Evolutionary conservation across 192 early-diverging fungal species (phyloP).

Genomic region (Rhizophagus clarus): DNA sequence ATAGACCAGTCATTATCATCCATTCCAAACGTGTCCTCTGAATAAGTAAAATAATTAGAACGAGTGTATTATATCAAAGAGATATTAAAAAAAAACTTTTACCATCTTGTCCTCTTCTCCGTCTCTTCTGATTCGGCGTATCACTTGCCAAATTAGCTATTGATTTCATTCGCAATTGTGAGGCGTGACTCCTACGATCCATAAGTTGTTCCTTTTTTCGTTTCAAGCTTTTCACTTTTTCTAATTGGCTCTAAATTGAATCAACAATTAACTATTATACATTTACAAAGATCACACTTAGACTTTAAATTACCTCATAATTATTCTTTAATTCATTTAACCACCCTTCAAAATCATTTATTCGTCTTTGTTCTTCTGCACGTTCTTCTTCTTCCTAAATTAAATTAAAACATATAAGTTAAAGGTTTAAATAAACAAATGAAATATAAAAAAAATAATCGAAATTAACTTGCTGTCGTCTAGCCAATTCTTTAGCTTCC

Average conservation of each 20-base stretch:
- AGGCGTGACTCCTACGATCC: constrained; percentile 85
- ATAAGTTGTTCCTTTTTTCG: constrained; percentile 75
- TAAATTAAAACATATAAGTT: not conserved
- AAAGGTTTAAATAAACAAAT: not conserved
- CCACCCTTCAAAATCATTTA: constrained; percentile 72
- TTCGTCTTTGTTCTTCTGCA: constrained; percentile 72
- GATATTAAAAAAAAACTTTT: not conserved
- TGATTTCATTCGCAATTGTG: constrained; percentile 81
- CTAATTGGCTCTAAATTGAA: constrained; percentile 49
- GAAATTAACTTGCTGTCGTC: constrained; percentile 49
- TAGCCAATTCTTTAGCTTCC: constrained; percentile 68
- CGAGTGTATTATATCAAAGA: not conserved
- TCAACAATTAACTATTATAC: not conserved
- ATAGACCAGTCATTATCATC: constrained; percentile 93
- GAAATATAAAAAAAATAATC: not conserved
- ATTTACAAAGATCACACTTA: not conserved
- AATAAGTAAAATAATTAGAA: not conserved
- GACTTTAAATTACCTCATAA: constrained; percentile 45
- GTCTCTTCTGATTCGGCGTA: constrained; percentile 50
- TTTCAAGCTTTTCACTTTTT: constrained; percentile 70
- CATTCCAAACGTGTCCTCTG: constrained; percentile 92
- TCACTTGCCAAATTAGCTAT: constrained; percentile 83
- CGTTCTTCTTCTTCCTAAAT: constrained; percentile 61
- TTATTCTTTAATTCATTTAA: constrained; percentile 64
- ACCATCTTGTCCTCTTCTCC: constrained; percentile 65